phyloP scores from a whole-genome alignment of 306 rosid species.

The Cucumis cinereus region DNA sequence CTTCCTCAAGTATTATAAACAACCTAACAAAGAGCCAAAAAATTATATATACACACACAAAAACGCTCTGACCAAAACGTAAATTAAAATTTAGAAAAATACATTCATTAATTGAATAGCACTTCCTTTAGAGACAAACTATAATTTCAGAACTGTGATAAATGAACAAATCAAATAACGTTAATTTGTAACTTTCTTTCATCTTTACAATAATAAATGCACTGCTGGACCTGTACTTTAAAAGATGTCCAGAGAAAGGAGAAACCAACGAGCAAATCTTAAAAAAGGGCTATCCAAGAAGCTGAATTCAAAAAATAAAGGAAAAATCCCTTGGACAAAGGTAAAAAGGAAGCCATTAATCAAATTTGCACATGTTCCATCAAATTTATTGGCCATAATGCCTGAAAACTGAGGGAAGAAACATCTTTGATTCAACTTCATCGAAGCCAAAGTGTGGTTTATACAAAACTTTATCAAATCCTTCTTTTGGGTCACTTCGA shows the following conservation, averaged over 20 bases:
- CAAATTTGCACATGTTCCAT: not conserved
- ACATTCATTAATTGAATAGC: not conserved
- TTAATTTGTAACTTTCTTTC: not conserved
- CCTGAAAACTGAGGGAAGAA: not conserved
- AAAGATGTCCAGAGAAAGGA: not conserved
- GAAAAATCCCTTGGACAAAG: not conserved
- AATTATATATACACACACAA: not conserved
- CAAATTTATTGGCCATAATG: not conserved
- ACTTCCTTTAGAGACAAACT: not conserved
- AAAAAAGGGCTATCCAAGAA: not conserved
- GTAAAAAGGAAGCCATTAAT: not conserved
- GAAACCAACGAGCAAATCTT: not conserved
- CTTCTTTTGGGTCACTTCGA: not conserved
- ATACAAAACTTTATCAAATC: not conserved
- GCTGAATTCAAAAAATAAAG: conserved; percentile 1
- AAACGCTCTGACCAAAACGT: not conserved
- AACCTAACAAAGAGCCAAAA: not conserved
- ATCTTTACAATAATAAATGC: not conserved
- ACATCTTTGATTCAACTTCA: not conserved
- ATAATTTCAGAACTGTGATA: not conserved
- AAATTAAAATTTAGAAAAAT: not conserved
- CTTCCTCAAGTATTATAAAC: not conserved
- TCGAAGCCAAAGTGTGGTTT: not conserved
- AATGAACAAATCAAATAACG: not conserved
- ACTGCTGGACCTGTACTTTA: not conserved